Evolutionary conservation across 345 rosid genomes (phyloP), one percentile per base, ranked within the genome.

Genomic region (Melastoma malabathricum): DNA sequence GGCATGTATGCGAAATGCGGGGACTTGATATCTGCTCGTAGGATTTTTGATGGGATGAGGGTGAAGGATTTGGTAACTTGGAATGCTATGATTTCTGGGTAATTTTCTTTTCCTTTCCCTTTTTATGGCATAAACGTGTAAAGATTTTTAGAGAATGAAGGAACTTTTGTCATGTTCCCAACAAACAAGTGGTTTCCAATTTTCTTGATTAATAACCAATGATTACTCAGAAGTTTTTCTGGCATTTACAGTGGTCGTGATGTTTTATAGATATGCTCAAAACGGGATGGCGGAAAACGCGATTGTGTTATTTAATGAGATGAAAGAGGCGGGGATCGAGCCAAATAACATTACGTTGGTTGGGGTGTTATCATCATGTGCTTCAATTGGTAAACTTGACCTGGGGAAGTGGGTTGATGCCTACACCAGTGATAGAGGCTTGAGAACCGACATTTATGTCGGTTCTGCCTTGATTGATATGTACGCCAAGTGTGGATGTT

Each of bases 61-160:
- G 64, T 44, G n/a, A 83, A 72, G 64, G 96, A 86, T 70, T 65
- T 74, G 29, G 67, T 80, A 60, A 55, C 76, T 56, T 90, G 98
- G 96, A 90, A 86, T 73, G 88, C 96, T 57, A 76, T 86, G 89
- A 78, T 86, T 71, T 73, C 89, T 2, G 84, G 81, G 88, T 89
- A 79, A 64, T 62, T 5, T 10, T 19, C 23, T 55, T 25, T 51
- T 39, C 3, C 47, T 57, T 47, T 64, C 51, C 39, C 43, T 8
- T 15, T 34, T 56, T 47, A 46, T 17, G 17, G 18, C 0, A 17
- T 54, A 10, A 54, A 23, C 23, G 0, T 27, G 31, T 27, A 6
- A 27, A 27, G 31, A 27, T 27, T 27, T 27, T 3, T 27, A 3
- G 31, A 27, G 4, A 6, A 3, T 3, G 31, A 27, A 27, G 31